phyloP scores from a whole-genome alignment of 768 basidiomycete species.

The Mycena indigotica region DNA sequence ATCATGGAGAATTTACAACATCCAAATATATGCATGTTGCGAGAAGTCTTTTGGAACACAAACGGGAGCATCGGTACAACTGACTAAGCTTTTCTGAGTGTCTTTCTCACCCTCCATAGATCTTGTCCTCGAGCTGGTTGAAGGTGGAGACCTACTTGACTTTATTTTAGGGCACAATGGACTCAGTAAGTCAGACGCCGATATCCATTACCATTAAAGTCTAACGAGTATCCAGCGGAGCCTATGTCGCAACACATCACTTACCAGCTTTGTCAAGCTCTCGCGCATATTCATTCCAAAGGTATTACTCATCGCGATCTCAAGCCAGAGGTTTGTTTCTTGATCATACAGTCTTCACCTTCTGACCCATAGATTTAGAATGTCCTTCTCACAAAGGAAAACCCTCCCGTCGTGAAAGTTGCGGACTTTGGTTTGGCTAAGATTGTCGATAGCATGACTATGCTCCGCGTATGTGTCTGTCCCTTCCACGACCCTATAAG shows the following conservation, averaged over 20 bases:
- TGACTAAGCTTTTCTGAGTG: constrained; percentile 9
- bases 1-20: constrained; percentile 80
- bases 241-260: constrained; percentile 67
- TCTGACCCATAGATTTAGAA: constrained; percentile 43
- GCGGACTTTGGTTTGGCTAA: constrained; percentile 98
- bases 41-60: constrained; percentile 74
- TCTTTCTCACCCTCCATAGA: constrained; percentile 41
- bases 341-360: constrained; percentile 2
- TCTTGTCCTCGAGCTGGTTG: constrained; percentile 81
- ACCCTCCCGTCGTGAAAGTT: constrained; percentile 78
- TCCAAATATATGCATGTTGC: constrained; percentile 78
- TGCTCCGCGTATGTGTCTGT: constrained; percentile 59
- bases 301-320: constrained; percentile 92
- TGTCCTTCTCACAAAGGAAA: constrained; percentile 73
- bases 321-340: constrained; percentile 71
- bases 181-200: constrained; percentile 55
- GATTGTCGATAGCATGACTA: constrained; percentile 76
- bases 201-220: neutral
- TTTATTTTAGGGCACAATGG: constrained; percentile 66
- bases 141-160: constrained; percentile 88
- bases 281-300: constrained; percentile 72
- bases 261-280: constrained; percentile 79
- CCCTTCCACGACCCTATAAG: neutral
- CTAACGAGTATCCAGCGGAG: constrained; percentile 43
- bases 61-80: constrained; percentile 59